A percentile compares a stretch with the other conserved stretches of the same genome.
Evolutionary conservation across 768 basidiomycete genomes (phyloP).

Genomic region (Rhizopogon sp.): DNA sequence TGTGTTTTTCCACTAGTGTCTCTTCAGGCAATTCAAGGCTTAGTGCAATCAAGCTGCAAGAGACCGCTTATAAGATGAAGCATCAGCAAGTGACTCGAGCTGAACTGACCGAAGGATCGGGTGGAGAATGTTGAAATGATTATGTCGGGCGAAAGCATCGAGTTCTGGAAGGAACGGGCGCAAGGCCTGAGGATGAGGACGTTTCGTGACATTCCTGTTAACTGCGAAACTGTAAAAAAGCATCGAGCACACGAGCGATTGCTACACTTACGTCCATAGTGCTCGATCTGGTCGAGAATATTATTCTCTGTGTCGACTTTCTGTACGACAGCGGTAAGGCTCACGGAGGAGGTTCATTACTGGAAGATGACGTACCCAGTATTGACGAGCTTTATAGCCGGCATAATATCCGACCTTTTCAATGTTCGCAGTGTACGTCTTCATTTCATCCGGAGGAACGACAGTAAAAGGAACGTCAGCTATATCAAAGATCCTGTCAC

Average conservation of each 20-base stretch:
- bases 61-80: background rate
- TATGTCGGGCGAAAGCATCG: constrained; percentile 29
- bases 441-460: constrained; percentile 38
- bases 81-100: background rate
- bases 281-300: constrained; percentile 41
- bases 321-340: constrained; percentile 15
- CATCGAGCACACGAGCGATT: background rate
- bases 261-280: constrained; percentile 34
- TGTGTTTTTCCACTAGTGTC: constrained; percentile 35
- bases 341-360: background rate
- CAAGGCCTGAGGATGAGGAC: constrained; percentile 29
- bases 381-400: constrained; percentile 44
- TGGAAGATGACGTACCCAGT: constrained; percentile 32
- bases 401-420: constrained; percentile 39
- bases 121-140: constrained; percentile 33
- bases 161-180: constrained; percentile 34
- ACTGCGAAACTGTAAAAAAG: constrained; percentile 16
- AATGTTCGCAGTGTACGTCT: constrained; percentile 30
- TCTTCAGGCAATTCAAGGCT: constrained; percentile 45
- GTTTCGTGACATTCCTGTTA: constrained; percentile 26
- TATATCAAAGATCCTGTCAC: constrained; percentile 42
- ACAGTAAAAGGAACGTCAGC: constrained; percentile 39
- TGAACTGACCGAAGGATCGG: constrained; percentile 29
- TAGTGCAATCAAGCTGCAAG: constrained; percentile 33
- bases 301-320: constrained; percentile 30